phyloP scores from a whole-genome alignment of 2,329 filamentous ascomycete species.

The Colletotrichum sojae region DNA sequence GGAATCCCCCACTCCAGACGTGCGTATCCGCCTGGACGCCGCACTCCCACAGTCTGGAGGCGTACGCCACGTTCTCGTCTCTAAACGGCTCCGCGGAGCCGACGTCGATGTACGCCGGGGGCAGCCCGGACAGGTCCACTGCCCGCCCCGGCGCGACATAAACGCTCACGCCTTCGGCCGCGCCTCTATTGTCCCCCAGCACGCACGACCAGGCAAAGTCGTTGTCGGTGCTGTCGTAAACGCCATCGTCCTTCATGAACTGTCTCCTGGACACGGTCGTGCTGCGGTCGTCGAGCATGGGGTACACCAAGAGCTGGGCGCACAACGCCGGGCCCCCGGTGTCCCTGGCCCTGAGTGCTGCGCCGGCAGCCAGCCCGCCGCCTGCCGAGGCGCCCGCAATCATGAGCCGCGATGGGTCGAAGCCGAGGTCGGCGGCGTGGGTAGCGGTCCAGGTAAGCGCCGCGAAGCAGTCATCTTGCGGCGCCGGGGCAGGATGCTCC shows the following conservation, averaged over 20 bases:
- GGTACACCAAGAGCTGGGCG: slow-evolving; percentile 59
- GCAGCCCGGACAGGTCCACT: slow-evolving; percentile 54
- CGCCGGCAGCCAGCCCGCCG: slow-evolving; percentile 56
- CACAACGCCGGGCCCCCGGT: slow-evolving; percentile 49
- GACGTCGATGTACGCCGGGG: slow-evolving; percentile 59
- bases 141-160: slow-evolving; percentile 55
- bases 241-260: slow-evolving; percentile 41
- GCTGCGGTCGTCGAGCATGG: slow-evolving; percentile 63
- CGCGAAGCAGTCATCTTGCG: slow-evolving; percentile 47
- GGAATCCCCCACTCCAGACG: slow-evolving; percentile 58
- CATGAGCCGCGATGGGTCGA: slow-evolving; percentile 56
- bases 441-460: slow-evolving; percentile 53
- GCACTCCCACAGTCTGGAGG: slow-evolving; percentile 54
- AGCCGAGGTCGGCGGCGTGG: slow-evolving; percentile 54
- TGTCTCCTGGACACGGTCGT: slow-evolving; percentile 47
- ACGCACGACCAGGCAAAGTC: slow-evolving; percentile 57
- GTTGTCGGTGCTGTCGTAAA: slow-evolving; percentile 52
- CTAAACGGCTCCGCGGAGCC: slow-evolving; percentile 54
- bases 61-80: slow-evolving; percentile 51
- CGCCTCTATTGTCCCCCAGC: slow-evolving; percentile 52
- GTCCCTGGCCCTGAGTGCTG: slow-evolving; percentile 56
- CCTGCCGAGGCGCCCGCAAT: slow-evolving; percentile 61
- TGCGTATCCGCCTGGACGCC: slow-evolving; percentile 60
- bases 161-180: slow-evolving; percentile 48
- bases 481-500: slow-evolving; percentile 49